A percentile compares a stretch with the other conserved stretches of the same genome.
Evolutionary conservation across 495 filamentous ascomycete genomes (phyloP).

Genomic region (Pyrenopolyporus hunteri): DNA sequence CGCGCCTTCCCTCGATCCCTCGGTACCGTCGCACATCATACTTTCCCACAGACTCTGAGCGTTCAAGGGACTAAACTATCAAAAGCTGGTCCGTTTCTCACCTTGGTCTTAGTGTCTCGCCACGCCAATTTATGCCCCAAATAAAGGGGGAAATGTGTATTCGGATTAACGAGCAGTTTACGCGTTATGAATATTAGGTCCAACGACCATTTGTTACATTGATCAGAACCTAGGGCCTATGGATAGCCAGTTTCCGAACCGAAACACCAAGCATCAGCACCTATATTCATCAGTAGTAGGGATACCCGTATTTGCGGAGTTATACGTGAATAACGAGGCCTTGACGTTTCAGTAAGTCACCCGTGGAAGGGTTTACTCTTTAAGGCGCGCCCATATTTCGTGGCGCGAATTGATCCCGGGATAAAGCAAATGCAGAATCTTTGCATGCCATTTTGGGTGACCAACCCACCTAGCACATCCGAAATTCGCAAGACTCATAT

Average conservation of each 20-base stretch:
- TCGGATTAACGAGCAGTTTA: no score
- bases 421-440: conserved; percentile 8
- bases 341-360: background rate
- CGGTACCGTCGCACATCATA: no score
- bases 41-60: no score
- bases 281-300: background rate
- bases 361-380: background rate
- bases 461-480: conserved; percentile 2
- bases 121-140: no score
- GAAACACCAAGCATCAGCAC: background rate
- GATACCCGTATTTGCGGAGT: background rate
- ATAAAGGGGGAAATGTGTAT: no score
- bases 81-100: no score
- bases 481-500: conserved; percentile 7
- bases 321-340: conserved; percentile 1
- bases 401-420: background rate
- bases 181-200: no score
- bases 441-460: conserved; percentile 7
- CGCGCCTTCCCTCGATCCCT: no score
- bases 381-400: background rate
- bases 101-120: no score
- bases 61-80: no score
- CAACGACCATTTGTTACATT: background rate
- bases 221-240: background rate
- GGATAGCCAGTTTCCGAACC: background rate